Evolutionary conservation across 345 rosid genomes (phyloP).

Genomic region (Murraya paniculata): DNA sequence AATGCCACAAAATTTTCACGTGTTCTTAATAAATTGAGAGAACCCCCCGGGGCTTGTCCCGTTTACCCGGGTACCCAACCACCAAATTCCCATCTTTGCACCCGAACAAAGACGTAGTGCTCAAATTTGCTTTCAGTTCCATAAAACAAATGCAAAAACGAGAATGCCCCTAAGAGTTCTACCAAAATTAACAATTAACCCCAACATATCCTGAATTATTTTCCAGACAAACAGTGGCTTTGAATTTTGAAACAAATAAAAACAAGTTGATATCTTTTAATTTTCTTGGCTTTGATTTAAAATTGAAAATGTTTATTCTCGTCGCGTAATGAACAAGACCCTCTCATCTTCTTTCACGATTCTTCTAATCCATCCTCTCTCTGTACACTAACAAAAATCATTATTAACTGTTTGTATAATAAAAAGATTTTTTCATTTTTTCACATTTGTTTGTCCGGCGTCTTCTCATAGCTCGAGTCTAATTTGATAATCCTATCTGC

Average conservation of each 20-base stretch:
- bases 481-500: neutral
- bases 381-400: conserved; percentile 49
- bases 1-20: neutral
- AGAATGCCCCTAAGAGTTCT: neutral
- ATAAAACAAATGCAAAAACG: conserved; percentile 5
- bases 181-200: neutral
- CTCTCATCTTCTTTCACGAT: neutral
- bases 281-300: neutral
- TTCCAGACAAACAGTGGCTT: neutral
- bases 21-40: neutral
- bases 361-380: conserved; percentile 21
- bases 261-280: neutral
- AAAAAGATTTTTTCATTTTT: neutral
- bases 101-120: neutral
- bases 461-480: neutral
- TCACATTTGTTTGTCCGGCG: neutral
- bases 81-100: neutral
- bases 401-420: conserved; percentile 36
- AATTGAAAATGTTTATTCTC: neutral
- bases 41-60: neutral
- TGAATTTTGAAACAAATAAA: neutral
- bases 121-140: neutral
- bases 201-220: neutral
- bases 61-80: neutral
- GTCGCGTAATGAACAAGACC: conserved; percentile 8